Conservation (phyloP, 2,329 filamentous ascomycete genomes). For the Aspergillus sp. region DNA sequence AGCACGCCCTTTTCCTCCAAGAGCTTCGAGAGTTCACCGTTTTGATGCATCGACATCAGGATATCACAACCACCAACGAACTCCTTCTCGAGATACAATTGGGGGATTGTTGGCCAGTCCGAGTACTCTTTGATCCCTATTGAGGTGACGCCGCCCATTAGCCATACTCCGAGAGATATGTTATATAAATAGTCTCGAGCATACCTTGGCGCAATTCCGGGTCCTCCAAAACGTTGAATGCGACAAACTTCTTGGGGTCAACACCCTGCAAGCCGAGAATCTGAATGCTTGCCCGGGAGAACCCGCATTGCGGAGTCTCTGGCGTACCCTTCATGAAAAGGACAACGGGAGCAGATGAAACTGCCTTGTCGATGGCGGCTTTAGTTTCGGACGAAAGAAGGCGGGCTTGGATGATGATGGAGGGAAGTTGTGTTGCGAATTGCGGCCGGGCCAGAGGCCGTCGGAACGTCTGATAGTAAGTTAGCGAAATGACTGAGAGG, state of each 20-base stretch:
- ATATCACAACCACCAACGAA: constrained; percentile 99
- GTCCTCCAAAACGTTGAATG: constrained; percentile 96
- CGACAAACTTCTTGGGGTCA: constrained; percentile 93
- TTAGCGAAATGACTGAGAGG: neutral
- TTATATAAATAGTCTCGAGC: constrained; percentile 20
- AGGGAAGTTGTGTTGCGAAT: constrained; percentile 14
- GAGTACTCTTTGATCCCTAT: constrained; percentile 98
- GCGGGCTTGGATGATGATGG: constrained; percentile 51
- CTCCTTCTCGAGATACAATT: constrained; percentile 93
- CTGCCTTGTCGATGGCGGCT: constrained; percentile 86
- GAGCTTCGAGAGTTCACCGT: constrained; percentile 87
- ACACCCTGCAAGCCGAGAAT: constrained; percentile 94
- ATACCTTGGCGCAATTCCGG: constrained; percentile 79
- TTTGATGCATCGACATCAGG: constrained; percentile 94
- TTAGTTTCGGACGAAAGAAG: constrained; percentile 80
- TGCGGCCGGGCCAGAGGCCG: constrained; percentile 9
- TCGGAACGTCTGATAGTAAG: constrained; percentile 5
- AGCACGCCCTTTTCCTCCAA: constrained; percentile 92
- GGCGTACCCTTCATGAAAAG: constrained; percentile 99
- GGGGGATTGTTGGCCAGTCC: constrained; percentile 98
- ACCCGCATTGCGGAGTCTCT: constrained; percentile 93
- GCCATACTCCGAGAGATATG: neutral
- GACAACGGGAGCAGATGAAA: constrained; percentile 86
- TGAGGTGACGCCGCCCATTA: neutral
- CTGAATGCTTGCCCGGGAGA: constrained; percentile 93